Percentiles rank a stretch among this genome's conserved stretches.
Evolutionary conservation across 2,329 filamentous ascomycete species (phyloP).

Genomic region (Thermoascus crustaceus): DNA sequence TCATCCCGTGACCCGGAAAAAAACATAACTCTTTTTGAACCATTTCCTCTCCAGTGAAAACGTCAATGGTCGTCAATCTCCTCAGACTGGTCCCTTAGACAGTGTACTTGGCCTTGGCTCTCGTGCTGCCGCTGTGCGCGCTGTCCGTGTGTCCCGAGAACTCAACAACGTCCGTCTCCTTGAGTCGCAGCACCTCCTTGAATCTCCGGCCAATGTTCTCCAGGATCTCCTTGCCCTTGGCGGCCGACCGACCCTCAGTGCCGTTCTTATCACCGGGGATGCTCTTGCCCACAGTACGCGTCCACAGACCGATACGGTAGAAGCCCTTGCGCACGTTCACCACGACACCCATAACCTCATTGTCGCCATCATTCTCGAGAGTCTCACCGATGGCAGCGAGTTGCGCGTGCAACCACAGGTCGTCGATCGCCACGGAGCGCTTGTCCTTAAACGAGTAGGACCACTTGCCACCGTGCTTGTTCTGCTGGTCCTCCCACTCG

Average conservation of each 20-base stretch:
- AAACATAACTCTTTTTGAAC: background rate
- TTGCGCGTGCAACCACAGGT: constrained; percentile 95
- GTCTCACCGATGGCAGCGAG: constrained; percentile 95
- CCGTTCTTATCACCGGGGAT: constrained; percentile 67
- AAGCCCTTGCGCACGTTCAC: constrained; percentile 98
- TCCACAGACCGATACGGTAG: constrained; percentile 97
- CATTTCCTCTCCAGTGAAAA: background rate
- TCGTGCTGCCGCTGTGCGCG: constrained; percentile 83
- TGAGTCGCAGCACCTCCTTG: constrained; percentile 83
- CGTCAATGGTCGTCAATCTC: background rate
- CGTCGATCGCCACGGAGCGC: constrained; percentile 82
- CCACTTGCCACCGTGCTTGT: constrained; percentile 99
- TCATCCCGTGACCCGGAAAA: background rate
- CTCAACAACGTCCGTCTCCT: constrained; percentile 69
- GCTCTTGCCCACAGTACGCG: constrained; percentile 80
- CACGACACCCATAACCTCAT: constrained; percentile 98
- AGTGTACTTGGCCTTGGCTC: constrained; percentile 88
- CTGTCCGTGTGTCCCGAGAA: constrained; percentile 96
- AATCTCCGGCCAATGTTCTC: constrained; percentile 79
- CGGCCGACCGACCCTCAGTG: constrained; percentile 63
- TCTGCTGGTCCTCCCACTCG: constrained; percentile 97
- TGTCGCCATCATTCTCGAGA: constrained; percentile 83
- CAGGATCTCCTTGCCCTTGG: constrained; percentile 80
- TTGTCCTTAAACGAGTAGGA: constrained; percentile 98
- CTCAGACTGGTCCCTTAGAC: constrained; percentile 61